Conservation (phyloP, 306 rosid genomes). For the Malus sieversii region DNA sequence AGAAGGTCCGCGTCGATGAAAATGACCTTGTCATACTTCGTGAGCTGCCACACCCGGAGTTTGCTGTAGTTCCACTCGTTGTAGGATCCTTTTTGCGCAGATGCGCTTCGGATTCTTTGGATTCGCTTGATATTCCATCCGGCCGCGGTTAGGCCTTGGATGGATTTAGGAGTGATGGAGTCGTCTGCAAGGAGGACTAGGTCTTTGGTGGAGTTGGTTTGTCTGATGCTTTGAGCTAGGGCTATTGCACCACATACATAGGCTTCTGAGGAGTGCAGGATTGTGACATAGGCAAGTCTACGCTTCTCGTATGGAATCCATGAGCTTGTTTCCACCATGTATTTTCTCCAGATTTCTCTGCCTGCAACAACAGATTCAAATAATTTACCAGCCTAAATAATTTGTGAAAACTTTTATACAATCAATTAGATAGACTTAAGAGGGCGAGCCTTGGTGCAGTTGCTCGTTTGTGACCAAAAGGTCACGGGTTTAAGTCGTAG, state of each 20-base stretch:
- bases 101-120: constrained; percentile 51
- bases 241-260: constrained; percentile 89
- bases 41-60: constrained; percentile 64
- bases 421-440: too few relatives aligned
- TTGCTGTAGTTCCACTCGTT: constrained; percentile 90
- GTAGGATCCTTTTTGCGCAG: constrained; percentile 42
- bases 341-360: constrained; percentile 38
- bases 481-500: too few relatives aligned
- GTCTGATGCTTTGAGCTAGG: constrained; percentile 69
- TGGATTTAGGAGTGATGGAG: constrained; percentile 38
- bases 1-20: constrained; percentile 69
- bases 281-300: constrained; percentile 55
- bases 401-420: neutral
- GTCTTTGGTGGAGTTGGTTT: constrained; percentile 37
- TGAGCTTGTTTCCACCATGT: neutral
- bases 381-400: neutral
- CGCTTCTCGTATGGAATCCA: neutral
- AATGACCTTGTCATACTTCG: constrained; percentile 46
- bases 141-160: constrained; percentile 36
- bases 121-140: constrained; percentile 59
- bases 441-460: too few relatives aligned
- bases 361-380: neutral
- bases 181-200: constrained; percentile 65
- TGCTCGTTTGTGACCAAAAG: too few relatives aligned
- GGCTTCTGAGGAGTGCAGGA: constrained; percentile 77